phyloP scores from a whole-genome alignment of 805 yeast genomes.

The Zygoascus bituminiphila region DNA sequence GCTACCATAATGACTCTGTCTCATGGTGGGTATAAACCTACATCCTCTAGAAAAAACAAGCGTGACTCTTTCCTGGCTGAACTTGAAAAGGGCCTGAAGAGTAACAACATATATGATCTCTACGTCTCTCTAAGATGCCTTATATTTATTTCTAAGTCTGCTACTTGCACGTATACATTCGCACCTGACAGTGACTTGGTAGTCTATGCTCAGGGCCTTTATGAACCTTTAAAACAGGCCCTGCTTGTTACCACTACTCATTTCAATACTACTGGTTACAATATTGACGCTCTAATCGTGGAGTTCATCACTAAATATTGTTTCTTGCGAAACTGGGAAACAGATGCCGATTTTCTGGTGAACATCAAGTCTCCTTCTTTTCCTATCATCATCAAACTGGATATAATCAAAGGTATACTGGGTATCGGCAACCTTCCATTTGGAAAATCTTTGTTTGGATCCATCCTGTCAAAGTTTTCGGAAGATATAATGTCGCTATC shows the following conservation, averaged over 20 bases:
- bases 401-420: slow-evolving; percentile 13
- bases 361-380: slow-evolving; percentile 5
- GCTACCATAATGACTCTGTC: slow-evolving; percentile 8
- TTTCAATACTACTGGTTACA: slow-evolving; percentile 4
- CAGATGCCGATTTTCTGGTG: slow-evolving; percentile 9
- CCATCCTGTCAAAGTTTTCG: slow-evolving; percentile 3
- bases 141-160: slow-evolving; percentile 13
- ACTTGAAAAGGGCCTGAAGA: neutral
- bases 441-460: slow-evolving; percentile 8
- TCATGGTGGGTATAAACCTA: slow-evolving; percentile 2
- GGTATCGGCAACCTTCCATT: slow-evolving; percentile 9
- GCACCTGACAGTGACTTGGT: slow-evolving; percentile 10
- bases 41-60: neutral
- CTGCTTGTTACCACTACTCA: slow-evolving; percentile 6
- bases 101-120: slow-evolving; percentile 1
- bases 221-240: slow-evolving; percentile 7
- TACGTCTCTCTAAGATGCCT: slow-evolving; percentile 8
- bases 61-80: neutral
- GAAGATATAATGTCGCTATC: slow-evolving; percentile 7
- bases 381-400: slow-evolving; percentile 7
- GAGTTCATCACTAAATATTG: slow-evolving; percentile 11
- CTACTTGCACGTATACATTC: slow-evolving; percentile 8
- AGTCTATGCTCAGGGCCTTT: slow-evolving; percentile 5
- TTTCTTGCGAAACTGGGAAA: slow-evolving; percentile 6
- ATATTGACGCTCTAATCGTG: slow-evolving; percentile 11